Evolutionary conservation across 352 stramenopile genomes (phyloP), one percentile per base, ranked within the genome.

Genomic region (Globisporangium cederbergense): DNA sequence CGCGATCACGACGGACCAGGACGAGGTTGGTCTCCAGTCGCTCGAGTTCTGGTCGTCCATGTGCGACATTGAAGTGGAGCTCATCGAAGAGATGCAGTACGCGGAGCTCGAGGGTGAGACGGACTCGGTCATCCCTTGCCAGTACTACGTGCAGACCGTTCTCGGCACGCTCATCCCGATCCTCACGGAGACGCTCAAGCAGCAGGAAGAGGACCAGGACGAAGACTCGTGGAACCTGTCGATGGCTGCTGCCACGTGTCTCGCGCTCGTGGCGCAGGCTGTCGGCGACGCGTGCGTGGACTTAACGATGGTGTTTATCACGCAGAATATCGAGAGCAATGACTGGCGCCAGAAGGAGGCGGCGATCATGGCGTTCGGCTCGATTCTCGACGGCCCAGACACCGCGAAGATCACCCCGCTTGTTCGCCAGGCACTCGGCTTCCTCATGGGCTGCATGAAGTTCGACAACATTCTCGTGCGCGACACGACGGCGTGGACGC

Each of bases 11-110:
- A 86, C 81, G 55, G 93, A 98, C 70, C 93, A 98, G 66, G 76
- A 81, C 28, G 87, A 96, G 60, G 97, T 99, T 18, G 92, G 93
- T 0, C 86, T 97, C 36, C 85, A 98, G 72, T 97, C 96, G 46
- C 95, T 99, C 66, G 97, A 99, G 79, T 99, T 99, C 70, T 99
- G 97, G 97, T 97, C 82, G 55, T 98, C 96, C 18, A 93, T 99
- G 64, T 98, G 90, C 70, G 96, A 99, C 64, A 91, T 97, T 22
- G 97, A 99, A 68, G 78, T 97, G 43, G 93, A 98, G 38, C 73
- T 98, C 47, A 82, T 98, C 10, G 92, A 98, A 32, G 88, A 99
- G 65, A 90, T 93, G 63, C 79, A 86, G 25, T 97, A 98, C 65
- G 82, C 79, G 18, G 73, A 88, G 68, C 61, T 88, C 22, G 77